Evolutionary conservation across 2,329 filamentous ascomycete genomes (phyloP), one percentile per base, ranked within the genome.

Genomic region (Hortaea sp.): DNA sequence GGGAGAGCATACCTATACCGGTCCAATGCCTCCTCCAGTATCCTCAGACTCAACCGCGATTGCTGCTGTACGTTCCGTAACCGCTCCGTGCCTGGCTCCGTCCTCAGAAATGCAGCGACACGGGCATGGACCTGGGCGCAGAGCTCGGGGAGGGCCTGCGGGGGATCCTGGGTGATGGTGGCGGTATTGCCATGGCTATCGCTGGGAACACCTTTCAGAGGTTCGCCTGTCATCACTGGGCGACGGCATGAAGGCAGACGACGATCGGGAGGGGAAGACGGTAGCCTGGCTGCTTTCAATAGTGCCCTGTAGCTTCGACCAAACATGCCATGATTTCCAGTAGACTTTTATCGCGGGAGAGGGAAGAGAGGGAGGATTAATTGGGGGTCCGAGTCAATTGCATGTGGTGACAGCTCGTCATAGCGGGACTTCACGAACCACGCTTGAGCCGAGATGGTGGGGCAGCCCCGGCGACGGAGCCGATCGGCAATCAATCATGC

Each of bases 11-110:
- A 92, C 82, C 76, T 76, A 66, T 95, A 97, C 61, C 75, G 76
- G 52, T 78, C 67, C 60, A 95, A 71, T 10, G 89, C 86, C 57
- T 87, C 77, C 50, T 79, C 76, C 48, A 95, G 80, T 20, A 95
- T 81, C 20, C 68, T 74, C 59, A 94, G 73, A 27, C 88, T 83
- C 44, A 78, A 71, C 50, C 79, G 77, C 40, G 85, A 84, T 70
- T 92, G 88, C 47, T 70, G 67, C 68, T 95, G 89, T 29, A 88
- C 79, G 46, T 72, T 72, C 55, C 69, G 71, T 48, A 89, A 67
- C 39, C 77, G 65, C 45, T 77, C 69, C 13, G 76, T 74, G 3
- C 73, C 69, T 49, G 78, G 70, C 30, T 77, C 66, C 53, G 80
- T 73, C 41, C 70, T 70, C 46, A 94, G 71, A 60, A 94, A 88